Evolutionary conservation across 23 red algal species (phyloP).

Genomic region (Chondrus crispus): DNA sequence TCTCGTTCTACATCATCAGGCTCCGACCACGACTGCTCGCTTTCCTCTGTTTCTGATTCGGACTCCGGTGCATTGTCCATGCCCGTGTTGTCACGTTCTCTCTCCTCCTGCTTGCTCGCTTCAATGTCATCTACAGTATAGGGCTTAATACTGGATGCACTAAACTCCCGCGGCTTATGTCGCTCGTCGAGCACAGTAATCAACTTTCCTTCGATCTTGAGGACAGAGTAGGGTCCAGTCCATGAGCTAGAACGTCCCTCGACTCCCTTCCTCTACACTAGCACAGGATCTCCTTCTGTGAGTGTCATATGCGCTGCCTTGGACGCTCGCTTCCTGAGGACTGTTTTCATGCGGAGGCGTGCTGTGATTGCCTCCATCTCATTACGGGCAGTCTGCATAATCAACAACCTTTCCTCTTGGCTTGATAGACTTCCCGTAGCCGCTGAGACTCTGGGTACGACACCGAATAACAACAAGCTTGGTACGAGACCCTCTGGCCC

Average conservation of each 20-base stretch:
- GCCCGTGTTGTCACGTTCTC: no score
- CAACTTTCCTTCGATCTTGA: not conserved
- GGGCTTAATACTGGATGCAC: not conserved
- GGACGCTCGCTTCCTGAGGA: not conserved
- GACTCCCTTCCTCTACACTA: not conserved
- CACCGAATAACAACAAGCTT: conserved; percentile 10
- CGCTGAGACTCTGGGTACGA: not conserved
- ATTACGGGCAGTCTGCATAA: not conserved
- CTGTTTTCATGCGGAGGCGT: not conserved
- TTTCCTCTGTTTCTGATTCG: no score
- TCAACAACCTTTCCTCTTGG: not conserved
- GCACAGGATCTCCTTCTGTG: not conserved
- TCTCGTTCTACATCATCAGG: no score
- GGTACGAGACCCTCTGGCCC: conserved; percentile 30
- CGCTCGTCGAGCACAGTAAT: not conserved
- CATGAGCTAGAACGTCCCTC: not conserved
- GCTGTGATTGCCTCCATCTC: not conserved
- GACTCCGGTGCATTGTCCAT: no score
- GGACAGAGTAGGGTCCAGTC: not conserved
- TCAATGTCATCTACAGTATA: no score
- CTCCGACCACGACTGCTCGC: no score
- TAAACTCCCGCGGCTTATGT: not conserved
- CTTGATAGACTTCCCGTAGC: not conserved
- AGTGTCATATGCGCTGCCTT: not conserved
- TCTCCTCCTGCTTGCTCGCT: no score